Evolutionary conservation across 148 eudicot species (phyloP).

Genomic region (Pouteria glomerata): DNA sequence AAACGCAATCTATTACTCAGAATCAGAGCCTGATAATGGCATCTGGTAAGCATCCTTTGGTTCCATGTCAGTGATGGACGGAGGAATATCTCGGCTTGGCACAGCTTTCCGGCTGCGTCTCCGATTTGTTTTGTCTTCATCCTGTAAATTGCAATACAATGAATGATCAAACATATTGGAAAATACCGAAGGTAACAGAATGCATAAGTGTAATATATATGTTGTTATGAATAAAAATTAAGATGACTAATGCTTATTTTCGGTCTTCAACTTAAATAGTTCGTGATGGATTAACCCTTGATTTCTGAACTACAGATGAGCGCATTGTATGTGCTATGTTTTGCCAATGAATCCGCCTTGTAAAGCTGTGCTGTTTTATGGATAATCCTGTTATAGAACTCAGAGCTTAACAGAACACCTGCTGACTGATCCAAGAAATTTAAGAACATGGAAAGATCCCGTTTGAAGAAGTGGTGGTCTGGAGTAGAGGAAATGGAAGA

Average conservation of each 20-base stretch:
- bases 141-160: conserved; percentile 34
- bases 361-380: background rate
- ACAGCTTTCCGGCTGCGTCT: conserved; percentile 39
- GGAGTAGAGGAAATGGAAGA: background rate
- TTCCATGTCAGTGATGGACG: conserved; percentile 62
- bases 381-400: background rate
- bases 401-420: background rate
- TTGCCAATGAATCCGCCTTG: background rate
- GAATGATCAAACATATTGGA: background rate
- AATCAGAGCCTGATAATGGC: conserved; percentile 69
- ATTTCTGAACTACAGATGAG: too few species aligned
- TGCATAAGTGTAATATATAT: too few species aligned
- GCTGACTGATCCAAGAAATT: background rate
- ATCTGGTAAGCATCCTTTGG: conserved; percentile 70
- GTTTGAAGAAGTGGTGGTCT: background rate
- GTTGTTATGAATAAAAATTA: too few species aligned
- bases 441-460: background rate
- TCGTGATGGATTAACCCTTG: too few species aligned
- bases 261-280: too few species aligned
- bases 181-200: background rate
- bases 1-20: conserved; percentile 25
- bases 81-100: conserved; percentile 46
- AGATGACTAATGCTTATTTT: too few species aligned
- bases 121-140: conserved; percentile 37
- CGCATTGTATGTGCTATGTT: background rate